phyloP scores from a whole-genome alignment of 2,329 filamentous ascomycete species.

The Chalaropsis ovoidea region DNA sequence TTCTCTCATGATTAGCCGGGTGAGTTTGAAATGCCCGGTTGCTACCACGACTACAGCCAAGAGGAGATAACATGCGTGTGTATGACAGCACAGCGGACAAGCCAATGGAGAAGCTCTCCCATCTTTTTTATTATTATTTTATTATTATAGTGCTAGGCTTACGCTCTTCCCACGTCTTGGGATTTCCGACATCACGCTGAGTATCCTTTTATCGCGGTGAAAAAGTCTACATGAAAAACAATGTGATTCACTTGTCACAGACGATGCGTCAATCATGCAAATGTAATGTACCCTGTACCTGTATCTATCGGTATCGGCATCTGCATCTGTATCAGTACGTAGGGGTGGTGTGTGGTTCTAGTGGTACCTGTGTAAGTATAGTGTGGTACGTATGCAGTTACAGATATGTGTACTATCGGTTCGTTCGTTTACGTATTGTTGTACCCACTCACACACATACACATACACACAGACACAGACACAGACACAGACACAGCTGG shows the following conservation, averaged over 20 bases:
- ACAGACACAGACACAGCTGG: too few relatives aligned
- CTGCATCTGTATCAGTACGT: not conserved
- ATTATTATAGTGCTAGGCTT: too few relatives aligned
- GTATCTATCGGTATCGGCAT: not conserved
- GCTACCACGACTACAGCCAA: too few relatives aligned
- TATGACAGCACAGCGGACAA: not conserved
- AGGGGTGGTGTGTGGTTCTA: not conserved
- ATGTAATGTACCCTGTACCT: not conserved
- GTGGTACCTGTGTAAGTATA: not conserved
- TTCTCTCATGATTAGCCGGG: not conserved
- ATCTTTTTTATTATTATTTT: not conserved
- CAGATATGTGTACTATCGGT: constrained; percentile 10
- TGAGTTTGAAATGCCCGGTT: not conserved
- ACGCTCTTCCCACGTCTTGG: too few relatives aligned
- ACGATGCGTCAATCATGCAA: not conserved
- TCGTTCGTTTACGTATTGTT: constrained; percentile 11
- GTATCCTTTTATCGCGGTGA: not conserved
- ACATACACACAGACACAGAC: too few relatives aligned
- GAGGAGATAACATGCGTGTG: not conserved
- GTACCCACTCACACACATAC: not conserved
- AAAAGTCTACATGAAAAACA: constrained; percentile 4
- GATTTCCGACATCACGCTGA: too few relatives aligned
- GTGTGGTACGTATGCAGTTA: constrained; percentile 12
- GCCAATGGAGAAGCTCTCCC: not conserved
- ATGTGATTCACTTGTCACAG: constrained; percentile 4